Evolutionary conservation across 106 monocot species (phyloP).

Genomic region (Ottelia alismoides): DNA sequence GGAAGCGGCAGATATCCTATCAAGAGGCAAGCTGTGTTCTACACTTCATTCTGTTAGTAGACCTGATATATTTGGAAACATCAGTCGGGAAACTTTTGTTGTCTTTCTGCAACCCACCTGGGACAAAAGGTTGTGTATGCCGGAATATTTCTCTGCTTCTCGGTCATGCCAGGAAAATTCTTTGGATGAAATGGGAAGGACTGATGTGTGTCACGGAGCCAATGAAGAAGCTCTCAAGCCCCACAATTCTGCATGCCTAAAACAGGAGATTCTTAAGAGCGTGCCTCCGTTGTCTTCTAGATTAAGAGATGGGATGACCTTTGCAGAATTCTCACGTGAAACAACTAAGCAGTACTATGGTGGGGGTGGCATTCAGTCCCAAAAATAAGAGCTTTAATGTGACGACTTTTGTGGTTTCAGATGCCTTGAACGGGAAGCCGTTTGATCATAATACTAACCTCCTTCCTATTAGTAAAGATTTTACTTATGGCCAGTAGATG

Average conservation of each 20-base stretch:
- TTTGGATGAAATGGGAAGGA: neutral
- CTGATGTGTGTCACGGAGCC: neutral
- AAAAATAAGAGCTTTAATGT: too few relatives aligned
- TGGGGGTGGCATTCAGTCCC: conserved; percentile 56
- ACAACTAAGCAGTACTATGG: conserved; percentile 94
- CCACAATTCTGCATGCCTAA: conserved; percentile 6
- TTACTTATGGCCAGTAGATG: too few relatives aligned
- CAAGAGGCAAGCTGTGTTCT: conserved; percentile 56
- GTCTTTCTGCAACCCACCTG: conserved; percentile 92
- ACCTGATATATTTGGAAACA: conserved; percentile 27
- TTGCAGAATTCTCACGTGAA: conserved; percentile 84
- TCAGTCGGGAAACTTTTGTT: conserved; percentile 84
- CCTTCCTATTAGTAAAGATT: too few relatives aligned
- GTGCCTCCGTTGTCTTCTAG: conserved; percentile 67
- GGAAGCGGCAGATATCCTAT: conserved; percentile 80
- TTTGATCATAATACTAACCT: too few relatives aligned
- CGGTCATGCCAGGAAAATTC: neutral
- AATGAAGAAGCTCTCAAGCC: neutral
- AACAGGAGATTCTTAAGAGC: conserved; percentile 36
- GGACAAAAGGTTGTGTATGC: conserved; percentile 34
- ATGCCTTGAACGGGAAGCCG: too few relatives aligned
- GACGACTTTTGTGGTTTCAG: too few relatives aligned
- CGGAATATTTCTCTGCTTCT: conserved; percentile 12
- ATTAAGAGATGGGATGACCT: conserved; percentile 87
- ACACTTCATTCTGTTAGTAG: conserved; percentile 74